Percentiles rank a stretch among this genome's conserved stretches.
These are phyloP conservation scores for Tympanopsis confertula DNA, from an alignment of 2,329 filamentous ascomycete genomes.

Conservation along the genomic window DNA sequence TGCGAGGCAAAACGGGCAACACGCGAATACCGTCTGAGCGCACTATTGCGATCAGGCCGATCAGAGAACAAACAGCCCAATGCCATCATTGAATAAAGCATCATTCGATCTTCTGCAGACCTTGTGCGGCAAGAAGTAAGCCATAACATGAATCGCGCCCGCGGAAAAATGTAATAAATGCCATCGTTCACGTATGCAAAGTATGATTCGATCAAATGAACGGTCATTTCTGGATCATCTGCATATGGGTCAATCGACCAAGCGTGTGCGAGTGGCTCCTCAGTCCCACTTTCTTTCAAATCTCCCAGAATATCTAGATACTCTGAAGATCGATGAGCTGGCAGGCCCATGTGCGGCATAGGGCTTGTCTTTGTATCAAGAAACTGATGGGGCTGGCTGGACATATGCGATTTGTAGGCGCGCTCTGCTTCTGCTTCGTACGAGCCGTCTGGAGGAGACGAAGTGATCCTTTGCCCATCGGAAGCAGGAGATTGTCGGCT, in stretches of 20 bases:
- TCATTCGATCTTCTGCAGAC: slow-evolving; percentile 36
- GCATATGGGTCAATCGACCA: slow-evolving; percentile 40
- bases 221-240: slow-evolving; percentile 30
- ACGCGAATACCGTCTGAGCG: slow-evolving; percentile 31
- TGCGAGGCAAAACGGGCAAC: slow-evolving; percentile 35
- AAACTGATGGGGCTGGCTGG: too few species aligned
- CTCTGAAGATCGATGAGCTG: not conserved
- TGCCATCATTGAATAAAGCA: slow-evolving; percentile 42
- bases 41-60: slow-evolving; percentile 23
- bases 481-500: too few species aligned
- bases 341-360: not conserved
- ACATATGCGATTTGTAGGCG: too few species aligned
- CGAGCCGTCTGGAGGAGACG: too few species aligned
- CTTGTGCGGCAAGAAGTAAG: slow-evolving; percentile 28
- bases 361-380: too few species aligned
- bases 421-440: too few species aligned
- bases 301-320: not conserved
- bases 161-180: slow-evolving; percentile 39
- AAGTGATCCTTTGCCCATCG: too few species aligned
- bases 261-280: slow-evolving; percentile 17
- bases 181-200: slow-evolving; percentile 37
- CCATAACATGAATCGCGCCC: slow-evolving; percentile 36
- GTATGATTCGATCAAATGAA: slow-evolving; percentile 36
- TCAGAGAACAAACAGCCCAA: slow-evolving; percentile 38
- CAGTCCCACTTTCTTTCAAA: not conserved